These are phyloP conservation scores for Physcomitrellopsis africana DNA, from an alignment of 225 moss, liverwort and hornwort genomes.

Conservation along the genomic window DNA sequence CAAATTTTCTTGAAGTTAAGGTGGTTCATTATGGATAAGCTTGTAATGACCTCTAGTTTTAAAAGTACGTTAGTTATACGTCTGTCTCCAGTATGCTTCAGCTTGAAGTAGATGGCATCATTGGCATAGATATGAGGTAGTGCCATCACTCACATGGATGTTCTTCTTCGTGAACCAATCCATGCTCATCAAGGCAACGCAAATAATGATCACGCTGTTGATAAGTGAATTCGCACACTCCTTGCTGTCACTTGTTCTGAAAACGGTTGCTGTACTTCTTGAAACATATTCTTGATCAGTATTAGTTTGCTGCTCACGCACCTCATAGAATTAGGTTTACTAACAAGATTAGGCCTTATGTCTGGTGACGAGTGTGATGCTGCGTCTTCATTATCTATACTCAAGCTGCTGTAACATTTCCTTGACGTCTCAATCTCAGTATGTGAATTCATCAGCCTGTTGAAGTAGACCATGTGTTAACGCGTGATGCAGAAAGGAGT, in stretches of 20 bases:
- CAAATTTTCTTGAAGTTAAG: too few species aligned
- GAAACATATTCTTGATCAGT: slow-evolving; percentile 23
- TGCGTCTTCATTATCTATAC: background rate
- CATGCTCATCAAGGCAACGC: background rate
- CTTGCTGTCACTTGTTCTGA: background rate
- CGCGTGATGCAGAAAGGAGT: background rate
- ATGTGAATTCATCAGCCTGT: background rate
- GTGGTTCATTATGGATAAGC: too few species aligned
- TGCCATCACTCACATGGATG: slow-evolving; percentile 8
- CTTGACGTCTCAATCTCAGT: background rate
- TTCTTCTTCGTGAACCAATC: slow-evolving; percentile 1
- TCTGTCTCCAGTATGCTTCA: too few species aligned
- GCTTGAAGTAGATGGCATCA: too few species aligned
- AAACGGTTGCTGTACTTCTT: slow-evolving; percentile 19
- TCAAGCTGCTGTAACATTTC: background rate
- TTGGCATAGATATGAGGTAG: too few species aligned
- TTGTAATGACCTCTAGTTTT: too few species aligned
- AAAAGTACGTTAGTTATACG: too few species aligned
- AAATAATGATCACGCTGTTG: background rate
- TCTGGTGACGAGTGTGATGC: background rate
- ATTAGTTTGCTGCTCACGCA: background rate
- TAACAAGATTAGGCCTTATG: background rate
- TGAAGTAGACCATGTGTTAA: background rate
- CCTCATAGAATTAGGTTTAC: background rate
- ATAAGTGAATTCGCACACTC: background rate